Percentiles rank a stretch among this genome's conserved stretches.
These are phyloP conservation scores for Collybiopsis luxurians DNA, from an alignment of 768 basidiomycete genomes.

Conservation along the genomic window DNA sequence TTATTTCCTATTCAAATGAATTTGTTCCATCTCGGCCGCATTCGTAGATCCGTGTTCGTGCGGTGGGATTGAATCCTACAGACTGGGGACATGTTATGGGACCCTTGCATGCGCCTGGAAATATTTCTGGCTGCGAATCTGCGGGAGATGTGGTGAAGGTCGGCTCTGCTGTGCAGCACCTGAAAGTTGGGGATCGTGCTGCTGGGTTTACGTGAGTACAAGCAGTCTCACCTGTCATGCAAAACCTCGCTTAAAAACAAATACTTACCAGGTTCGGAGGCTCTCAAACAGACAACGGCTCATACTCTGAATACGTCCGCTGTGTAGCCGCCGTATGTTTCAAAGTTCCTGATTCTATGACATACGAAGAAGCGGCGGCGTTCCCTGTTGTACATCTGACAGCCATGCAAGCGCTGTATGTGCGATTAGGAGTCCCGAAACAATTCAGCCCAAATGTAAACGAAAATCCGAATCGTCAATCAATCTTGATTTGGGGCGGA, in stretches of 20 bases:
- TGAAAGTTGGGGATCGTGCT: conserved; percentile 1
- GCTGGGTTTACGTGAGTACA: conserved; percentile 5
- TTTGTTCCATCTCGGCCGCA: neutral
- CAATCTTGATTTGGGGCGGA: neutral
- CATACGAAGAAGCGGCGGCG: conserved; percentile 1
- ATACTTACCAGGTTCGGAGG: neutral
- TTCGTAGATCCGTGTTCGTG: conserved; percentile 2
- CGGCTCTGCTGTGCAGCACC: neutral
- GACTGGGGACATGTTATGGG: conserved; percentile 1
- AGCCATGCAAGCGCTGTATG: neutral
- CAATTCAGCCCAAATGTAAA: neutral
- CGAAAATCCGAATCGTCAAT: neutral
- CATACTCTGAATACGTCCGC: conserved; percentile 5
- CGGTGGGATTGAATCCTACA: conserved; percentile 1
- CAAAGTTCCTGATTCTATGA: neutral
- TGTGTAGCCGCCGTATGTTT: neutral
- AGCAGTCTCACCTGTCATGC: no score
- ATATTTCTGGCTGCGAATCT: neutral
- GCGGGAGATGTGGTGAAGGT: conserved; percentile 5
- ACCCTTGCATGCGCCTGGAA: neutral
- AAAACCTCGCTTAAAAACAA: no score
- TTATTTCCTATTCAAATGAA: neutral
- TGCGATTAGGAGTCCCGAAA: neutral
- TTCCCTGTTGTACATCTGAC: conserved; percentile 1
- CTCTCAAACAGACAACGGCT: neutral